phyloP scores from a whole-genome alignment of 2,329 filamentous ascomycete species.

The Colletotrichum tropicicola region DNA sequence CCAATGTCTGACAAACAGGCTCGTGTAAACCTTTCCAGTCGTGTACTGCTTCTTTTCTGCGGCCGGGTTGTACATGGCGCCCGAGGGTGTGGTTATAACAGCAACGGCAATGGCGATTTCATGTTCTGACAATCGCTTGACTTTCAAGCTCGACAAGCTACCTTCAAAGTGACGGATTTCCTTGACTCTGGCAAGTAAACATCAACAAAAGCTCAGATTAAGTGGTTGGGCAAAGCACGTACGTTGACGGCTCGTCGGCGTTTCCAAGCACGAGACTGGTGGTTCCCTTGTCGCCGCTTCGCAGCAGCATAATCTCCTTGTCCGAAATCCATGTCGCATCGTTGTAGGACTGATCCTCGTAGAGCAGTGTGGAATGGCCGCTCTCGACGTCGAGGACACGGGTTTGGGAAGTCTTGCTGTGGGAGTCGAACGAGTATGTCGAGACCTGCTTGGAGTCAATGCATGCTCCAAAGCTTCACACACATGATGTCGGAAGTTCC shows the following conservation, averaged over 20 bases:
- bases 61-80: conserved; percentile 73
- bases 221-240: conserved; percentile 32
- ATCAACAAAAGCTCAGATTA: conserved; percentile 8
- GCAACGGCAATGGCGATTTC: conserved; percentile 66
- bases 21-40: conserved; percentile 76
- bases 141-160: conserved; percentile 66
- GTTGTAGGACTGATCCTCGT: conserved; percentile 69
- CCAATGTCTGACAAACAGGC: conserved; percentile 85
- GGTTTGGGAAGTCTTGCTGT: conserved; percentile 74
- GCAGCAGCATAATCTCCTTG: conserved; percentile 66
- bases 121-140: conserved; percentile 57
- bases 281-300: conserved; percentile 54
- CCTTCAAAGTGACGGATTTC: conserved; percentile 60
- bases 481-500: background rate
- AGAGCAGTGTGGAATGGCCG: conserved; percentile 72
- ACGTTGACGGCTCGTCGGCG: conserved; percentile 48
- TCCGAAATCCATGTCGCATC: conserved; percentile 83
- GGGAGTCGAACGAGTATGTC: conserved; percentile 82
- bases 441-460: conserved; percentile 62
- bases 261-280: conserved; percentile 56
- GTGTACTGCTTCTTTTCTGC: conserved; percentile 67
- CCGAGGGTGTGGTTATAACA: conserved; percentile 73
- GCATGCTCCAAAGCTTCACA: background rate
- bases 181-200: conserved; percentile 34
- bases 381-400: conserved; percentile 75